These are phyloP conservation scores for Saitozyma sp. DNA, from an alignment of 768 basidiomycete genomes.

Conservation along the genomic window DNA sequence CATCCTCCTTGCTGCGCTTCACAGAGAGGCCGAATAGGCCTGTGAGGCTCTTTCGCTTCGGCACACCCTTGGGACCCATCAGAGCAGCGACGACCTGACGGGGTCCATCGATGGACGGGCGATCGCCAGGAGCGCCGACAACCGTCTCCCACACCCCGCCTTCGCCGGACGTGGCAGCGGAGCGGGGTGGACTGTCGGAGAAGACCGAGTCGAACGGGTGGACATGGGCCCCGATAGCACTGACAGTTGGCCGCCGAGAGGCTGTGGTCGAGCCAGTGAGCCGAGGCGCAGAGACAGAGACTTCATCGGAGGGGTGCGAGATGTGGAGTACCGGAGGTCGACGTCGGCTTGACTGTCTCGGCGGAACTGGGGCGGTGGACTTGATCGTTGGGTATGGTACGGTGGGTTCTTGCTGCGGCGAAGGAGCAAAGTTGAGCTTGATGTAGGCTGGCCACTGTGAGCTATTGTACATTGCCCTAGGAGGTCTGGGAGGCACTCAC, in stretches of 20 bases:
- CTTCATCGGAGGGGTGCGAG: constrained; percentile 11
- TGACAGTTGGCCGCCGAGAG: too few species aligned
- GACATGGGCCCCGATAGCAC: too few species aligned
- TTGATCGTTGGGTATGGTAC: too few species aligned
- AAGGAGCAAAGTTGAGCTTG: constrained; percentile 2
- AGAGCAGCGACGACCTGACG: background rate
- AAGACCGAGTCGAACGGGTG: too few species aligned
- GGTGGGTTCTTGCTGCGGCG: background rate
- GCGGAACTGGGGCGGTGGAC: too few species aligned
- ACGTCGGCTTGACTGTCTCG: too few species aligned
- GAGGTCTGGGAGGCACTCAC: background rate
- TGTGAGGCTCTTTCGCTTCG: constrained; percentile 42
- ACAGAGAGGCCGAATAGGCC: constrained; percentile 38
- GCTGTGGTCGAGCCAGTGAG: background rate
- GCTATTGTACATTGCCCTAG: background rate
- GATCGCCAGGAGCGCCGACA: background rate
- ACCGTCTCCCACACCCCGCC: background rate
- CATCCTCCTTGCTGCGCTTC: constrained; percentile 19
- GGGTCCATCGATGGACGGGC: background rate
- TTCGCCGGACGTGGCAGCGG: background rate
- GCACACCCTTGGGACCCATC: constrained; percentile 19
- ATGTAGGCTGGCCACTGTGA: background rate
- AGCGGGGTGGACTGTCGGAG: too few species aligned
- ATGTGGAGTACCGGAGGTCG: constrained; percentile 6
- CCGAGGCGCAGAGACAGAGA: background rate